These are phyloP conservation scores for Taxawa tesnikishii DNA, from an alignment of 2,329 filamentous ascomycete genomes.

Conservation along the genomic window DNA sequence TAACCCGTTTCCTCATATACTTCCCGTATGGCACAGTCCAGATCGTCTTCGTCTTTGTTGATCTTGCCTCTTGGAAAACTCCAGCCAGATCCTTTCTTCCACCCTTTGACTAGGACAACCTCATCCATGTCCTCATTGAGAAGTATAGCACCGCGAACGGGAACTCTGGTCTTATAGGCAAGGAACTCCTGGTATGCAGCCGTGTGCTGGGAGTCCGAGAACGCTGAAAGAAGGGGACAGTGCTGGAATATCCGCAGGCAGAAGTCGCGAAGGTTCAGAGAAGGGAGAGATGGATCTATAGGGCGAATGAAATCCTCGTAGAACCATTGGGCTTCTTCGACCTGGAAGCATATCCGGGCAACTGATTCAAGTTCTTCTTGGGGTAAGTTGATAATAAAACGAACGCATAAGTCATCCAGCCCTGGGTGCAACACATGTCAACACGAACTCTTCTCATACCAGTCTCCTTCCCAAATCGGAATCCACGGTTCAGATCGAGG, in stretches of 20 bases:
- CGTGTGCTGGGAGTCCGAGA: constrained; percentile 64
- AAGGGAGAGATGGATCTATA: constrained; percentile 71
- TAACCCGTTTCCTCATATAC: constrained; percentile 95
- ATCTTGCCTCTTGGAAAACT: constrained; percentile 96
- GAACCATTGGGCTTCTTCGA: constrained; percentile 99
- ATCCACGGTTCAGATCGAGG: not conserved
- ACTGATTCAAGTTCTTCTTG: constrained; percentile 81
- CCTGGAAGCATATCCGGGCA: constrained; percentile 92
- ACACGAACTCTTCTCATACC: too few relatives aligned
- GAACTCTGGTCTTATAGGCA: constrained; percentile 86
- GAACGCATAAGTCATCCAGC: constrained; percentile 95
- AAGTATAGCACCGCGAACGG: constrained; percentile 86
- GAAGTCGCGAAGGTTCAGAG: constrained; percentile 73
- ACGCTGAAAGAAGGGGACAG: constrained; percentile 75
- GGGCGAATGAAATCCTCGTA: constrained; percentile 99
- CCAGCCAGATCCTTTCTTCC: constrained; percentile 95
- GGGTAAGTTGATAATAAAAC: constrained; percentile 95
- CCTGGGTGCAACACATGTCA: constrained; percentile 45
- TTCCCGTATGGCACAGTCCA: constrained; percentile 87
- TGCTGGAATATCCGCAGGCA: constrained; percentile 86
- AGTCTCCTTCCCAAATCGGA: not conserved
- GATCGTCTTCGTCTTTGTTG: constrained; percentile 88
- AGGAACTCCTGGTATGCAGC: constrained; percentile 85
- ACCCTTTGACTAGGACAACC: constrained; percentile 86
- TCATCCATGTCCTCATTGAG: constrained; percentile 91